Evolutionary conservation across 202 grass and related monocot genomes (phyloP), one percentile per base, ranked within the genome.

Genomic region (Thinopyrum obtusiflorum): DNA sequence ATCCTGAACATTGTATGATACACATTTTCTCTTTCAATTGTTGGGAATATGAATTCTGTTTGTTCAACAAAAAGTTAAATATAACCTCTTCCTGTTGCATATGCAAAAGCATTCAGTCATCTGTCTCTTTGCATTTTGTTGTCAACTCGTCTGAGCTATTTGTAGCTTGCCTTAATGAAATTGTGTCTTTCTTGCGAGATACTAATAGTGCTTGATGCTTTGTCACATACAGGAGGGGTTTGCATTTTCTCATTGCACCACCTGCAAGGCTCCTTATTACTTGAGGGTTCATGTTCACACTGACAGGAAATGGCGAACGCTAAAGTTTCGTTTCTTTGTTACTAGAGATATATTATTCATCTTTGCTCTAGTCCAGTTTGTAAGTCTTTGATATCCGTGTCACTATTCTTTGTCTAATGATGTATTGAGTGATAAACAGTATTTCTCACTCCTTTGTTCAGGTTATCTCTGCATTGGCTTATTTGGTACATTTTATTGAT

Each of bases 231-330:
- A 98, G 96, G 96, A 95, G 72, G 91, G 91, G 18, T 98, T 96
- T 91, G 96, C 96, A 71, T 98, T 98, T 91, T 93, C 93, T 65
- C 93, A 98, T 85, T 98, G 96, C 81, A 98, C 96, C 64, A 94
- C 93, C 71, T 98, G 96, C 90, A 98, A 96, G 77, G 93, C 91
- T 85, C 96, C 91, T 64, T 98, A 98, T 82, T 96, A 98, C 62
- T 80, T 98, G 73, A 96, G 90, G 84, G 93, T 94, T 86, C 93
- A 96, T 86, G 83, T 94, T 59, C 93, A 94, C 86, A 91, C 91
- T 80, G 93, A 95, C 77, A 94, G 93, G 83, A 95, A 98, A 89
- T 95, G 91, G 93, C 87, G 91, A 88, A 95, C 93, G 44, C 29
- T 98, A 53, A 95, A 98, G 80, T 95, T 98, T 20, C 89, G 91